A percentile compares a stretch with the other conserved stretches of the same genome.
Conservation (phyloP, 305 asterid genomes). For the Fraxinus velutina region DNA sequence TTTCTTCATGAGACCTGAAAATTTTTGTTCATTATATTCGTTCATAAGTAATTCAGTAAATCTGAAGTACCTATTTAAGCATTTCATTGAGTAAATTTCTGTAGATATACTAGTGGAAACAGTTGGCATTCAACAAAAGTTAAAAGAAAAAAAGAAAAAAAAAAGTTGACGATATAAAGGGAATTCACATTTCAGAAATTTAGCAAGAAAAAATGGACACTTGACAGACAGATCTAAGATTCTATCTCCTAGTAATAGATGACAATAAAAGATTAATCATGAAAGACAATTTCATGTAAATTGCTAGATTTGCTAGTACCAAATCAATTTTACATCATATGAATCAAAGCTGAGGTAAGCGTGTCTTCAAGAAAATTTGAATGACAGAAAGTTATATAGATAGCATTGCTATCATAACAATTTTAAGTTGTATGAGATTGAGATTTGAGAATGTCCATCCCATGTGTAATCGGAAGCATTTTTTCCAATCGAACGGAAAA, state of each 20-base stretch:
- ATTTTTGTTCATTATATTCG: constrained; percentile 21
- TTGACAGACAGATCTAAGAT: constrained; percentile 2
- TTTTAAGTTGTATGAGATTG: not conserved
- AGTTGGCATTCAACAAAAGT: constrained; percentile 7
- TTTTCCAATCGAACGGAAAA: not conserved
- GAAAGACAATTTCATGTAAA: not conserved
- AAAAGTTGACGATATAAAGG: not conserved
- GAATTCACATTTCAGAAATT: not conserved
- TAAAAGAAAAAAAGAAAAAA: not conserved
- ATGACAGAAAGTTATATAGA: not conserved
- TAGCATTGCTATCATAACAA: not conserved
- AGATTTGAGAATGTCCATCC: constrained; percentile 1
- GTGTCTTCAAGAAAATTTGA: not conserved
- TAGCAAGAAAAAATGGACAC: constrained; percentile 5
- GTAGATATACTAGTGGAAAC: constrained; percentile 2
- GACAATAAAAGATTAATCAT: not conserved
- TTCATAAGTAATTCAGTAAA: constrained; percentile 21
- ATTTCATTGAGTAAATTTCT: constrained; percentile 3
- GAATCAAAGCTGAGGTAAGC: not conserved
- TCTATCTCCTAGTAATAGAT: not conserved
- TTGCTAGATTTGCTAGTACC: not conserved
- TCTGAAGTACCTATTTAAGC: not conserved
- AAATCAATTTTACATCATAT: not conserved
- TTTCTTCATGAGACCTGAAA: constrained; percentile 90
- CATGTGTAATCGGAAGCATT: constrained; percentile 10